Evolutionary conservation across 2,329 filamentous ascomycete species (phyloP).

Genomic region (Sodiomyces alkalinus): DNA sequence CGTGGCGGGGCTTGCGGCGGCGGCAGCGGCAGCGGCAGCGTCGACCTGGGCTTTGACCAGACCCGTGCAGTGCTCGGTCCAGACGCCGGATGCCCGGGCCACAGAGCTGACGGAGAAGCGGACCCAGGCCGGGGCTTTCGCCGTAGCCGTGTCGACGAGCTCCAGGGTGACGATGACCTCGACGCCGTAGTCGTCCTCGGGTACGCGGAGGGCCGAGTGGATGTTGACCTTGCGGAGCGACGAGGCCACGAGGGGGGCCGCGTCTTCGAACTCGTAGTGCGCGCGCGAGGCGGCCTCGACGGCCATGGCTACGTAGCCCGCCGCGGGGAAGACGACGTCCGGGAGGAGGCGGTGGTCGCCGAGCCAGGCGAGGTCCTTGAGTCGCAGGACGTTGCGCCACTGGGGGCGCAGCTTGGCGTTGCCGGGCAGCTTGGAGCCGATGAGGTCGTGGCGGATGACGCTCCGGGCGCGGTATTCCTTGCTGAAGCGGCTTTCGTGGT

Average conservation of each 20-base stretch:
- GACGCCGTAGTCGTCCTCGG: slow-evolving; percentile 25
- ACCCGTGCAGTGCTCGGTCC: slow-evolving; percentile 43
- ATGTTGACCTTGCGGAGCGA: slow-evolving; percentile 31
- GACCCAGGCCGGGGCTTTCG: slow-evolving; percentile 28
- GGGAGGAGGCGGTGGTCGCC: slow-evolving; percentile 43
- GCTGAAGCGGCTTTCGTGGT: slow-evolving; percentile 29
- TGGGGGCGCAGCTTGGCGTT: slow-evolving; percentile 28
- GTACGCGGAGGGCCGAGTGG: slow-evolving; percentile 28
- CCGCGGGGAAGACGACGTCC: slow-evolving; percentile 37
- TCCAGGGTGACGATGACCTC: slow-evolving; percentile 34
- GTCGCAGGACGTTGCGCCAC: slow-evolving; percentile 31
- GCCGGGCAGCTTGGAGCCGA: slow-evolving; percentile 27
- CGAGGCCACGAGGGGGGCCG: no score
- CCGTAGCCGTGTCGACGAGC: slow-evolving; percentile 24
- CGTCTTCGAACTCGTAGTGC: slow-evolving; percentile 21
- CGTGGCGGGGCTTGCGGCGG: no score
- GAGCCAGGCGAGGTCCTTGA: slow-evolving; percentile 39
- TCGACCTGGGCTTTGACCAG: slow-evolving; percentile 26
- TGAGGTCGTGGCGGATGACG: slow-evolving; percentile 25
- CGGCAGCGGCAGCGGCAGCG: no score
- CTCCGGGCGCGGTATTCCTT: slow-evolving; percentile 24
- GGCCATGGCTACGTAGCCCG: slow-evolving; percentile 36
- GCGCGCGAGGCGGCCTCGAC: slow-evolving; percentile 26
- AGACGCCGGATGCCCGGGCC: slow-evolving; percentile 27
- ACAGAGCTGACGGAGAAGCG: slow-evolving; percentile 42